Evolutionary conservation across 352 stramenopile species (phyloP).

Genomic region (Pythium rhizo-oryzae): DNA sequence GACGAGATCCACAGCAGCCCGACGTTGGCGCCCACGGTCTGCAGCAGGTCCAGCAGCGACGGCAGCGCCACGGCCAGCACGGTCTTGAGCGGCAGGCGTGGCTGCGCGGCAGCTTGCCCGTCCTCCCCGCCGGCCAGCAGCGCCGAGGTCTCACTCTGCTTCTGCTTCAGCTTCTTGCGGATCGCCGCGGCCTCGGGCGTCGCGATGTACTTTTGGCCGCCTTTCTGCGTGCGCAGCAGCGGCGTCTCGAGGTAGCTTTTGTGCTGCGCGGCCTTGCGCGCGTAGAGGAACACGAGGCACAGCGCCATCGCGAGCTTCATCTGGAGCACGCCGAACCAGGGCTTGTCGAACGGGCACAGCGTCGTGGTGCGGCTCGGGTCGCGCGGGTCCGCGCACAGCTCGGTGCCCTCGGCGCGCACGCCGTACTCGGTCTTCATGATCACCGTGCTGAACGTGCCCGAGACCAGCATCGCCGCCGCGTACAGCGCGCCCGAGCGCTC

Average conservation of each 20-base stretch:
- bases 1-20: constrained; percentile 88
- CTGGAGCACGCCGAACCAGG: constrained; percentile 84
- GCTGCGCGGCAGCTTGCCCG: constrained; percentile 6
- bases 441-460: constrained; percentile 83
- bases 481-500: constrained; percentile 53
- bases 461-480: constrained; percentile 70
- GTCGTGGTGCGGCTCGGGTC: constrained; percentile 36
- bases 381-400: constrained; percentile 51
- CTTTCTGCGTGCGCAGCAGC: constrained; percentile 65
- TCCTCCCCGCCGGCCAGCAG: constrained; percentile 24
- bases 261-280: constrained; percentile 57
- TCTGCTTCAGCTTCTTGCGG: constrained; percentile 42
- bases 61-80: constrained; percentile 66
- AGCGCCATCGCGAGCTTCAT: constrained; percentile 87
- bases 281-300: constrained; percentile 77
- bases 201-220: constrained; percentile 59
- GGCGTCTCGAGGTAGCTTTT: constrained; percentile 71
- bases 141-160: constrained; percentile 34
- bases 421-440: constrained; percentile 88
- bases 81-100: constrained; percentile 49
- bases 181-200: constrained; percentile 46
- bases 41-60: constrained; percentile 78
- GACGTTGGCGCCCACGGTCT: constrained; percentile 88
- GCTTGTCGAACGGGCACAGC: constrained; percentile 83
- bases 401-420: constrained; percentile 53